Base-by-base conservation (phyloP, 2,329 filamentous ascomycete genomes). In the Ophiostoma sp. region DNA sequence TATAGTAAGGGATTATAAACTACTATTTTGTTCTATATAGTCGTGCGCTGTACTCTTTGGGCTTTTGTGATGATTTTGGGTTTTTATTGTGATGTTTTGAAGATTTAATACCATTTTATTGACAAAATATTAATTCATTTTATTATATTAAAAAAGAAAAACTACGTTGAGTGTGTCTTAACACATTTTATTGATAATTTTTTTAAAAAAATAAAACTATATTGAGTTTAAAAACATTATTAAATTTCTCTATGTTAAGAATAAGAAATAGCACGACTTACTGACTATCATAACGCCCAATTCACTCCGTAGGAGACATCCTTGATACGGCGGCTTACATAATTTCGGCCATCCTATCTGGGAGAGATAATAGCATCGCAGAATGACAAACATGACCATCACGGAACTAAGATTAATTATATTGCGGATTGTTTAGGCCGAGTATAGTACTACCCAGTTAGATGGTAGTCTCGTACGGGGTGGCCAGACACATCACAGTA, bases 1-100 rank as follows among this genome's bases (percentile, higher is more conserved):
- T 62, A 33, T 62, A 62, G 27, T 62, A 62, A 17, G 57, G 27
- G 27, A 62, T 62, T 33, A 62, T 62, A 33, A 62, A 62, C 52
- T 57, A 27, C 52, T 57, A 57, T 57, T 27, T 31, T 15, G 52
- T 57, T 57, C 57, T 17, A 62, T 62, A 62, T 62, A 31, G 23
- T 17, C 57, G 5, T 33, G 27, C 7, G 20, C 6, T n/a, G 44
- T 48, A n/a, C 7, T 8, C 4, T 48, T 48, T 48, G 17, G 2
- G 8, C 4, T 48, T 11, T 20, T 17, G 10, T 57, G 52, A 27
- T 27, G 23, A 27, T 48, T 48, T 48, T 41, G 11, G 11, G 39
- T 13, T 13, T 15, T 4, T 4, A 41, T 41, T 41, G 3, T 15
- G 39, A 11, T 13, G 11, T 39, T 39, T 39, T 39, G 39, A 41